A percentile compares a stretch with the other conserved stretches of the same genome.
phyloP scores from a whole-genome alignment of 164 flowering plant genomes.

The Berberis vulgaris region DNA sequence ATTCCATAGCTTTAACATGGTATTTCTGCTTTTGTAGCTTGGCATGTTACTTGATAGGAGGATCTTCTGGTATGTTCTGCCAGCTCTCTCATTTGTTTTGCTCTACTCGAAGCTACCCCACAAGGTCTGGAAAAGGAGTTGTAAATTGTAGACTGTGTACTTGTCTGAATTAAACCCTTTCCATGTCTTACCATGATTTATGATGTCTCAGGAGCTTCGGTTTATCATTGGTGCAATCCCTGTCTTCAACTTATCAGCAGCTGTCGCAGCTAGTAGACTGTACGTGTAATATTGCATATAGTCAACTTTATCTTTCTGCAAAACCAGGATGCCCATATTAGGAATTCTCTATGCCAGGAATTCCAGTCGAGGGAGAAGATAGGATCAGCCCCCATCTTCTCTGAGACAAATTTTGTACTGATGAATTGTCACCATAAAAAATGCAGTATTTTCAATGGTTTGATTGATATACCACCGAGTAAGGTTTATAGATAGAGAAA shows the following conservation, averaged over 20 bases:
- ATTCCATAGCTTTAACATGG: neutral
- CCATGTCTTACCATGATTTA: conserved; percentile 1
- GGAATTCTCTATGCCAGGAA: no score
- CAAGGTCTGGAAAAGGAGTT: conserved; percentile 46
- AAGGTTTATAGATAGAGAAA: no score
- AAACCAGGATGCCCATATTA: neutral
- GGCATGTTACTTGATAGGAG: conserved; percentile 79
- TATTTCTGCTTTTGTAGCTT: conserved; percentile 43
- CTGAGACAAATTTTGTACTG: no score
- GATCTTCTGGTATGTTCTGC: conserved; percentile 43
- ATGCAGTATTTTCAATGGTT: no score
- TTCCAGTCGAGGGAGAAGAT: no score
- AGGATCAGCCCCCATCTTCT: no score
- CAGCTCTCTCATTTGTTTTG: conserved; percentile 64
- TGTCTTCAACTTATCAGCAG: conserved; percentile 82
- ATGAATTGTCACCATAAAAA: no score
- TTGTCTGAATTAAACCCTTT: neutral
- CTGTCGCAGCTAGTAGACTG: conserved; percentile 83
- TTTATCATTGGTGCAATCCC: conserved; percentile 84
- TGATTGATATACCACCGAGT: no score
- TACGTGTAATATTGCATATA: conserved; percentile 20
- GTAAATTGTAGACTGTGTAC: neutral
- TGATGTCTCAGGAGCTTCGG: conserved; percentile 74
- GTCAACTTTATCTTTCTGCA: neutral
- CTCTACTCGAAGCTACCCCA: conserved; percentile 97